Percentiles rank a stretch among this genome's conserved stretches.
Conservation (phyloP, 1,139 yeast genomes). For the Nakaseomyces sp. region DNA sequence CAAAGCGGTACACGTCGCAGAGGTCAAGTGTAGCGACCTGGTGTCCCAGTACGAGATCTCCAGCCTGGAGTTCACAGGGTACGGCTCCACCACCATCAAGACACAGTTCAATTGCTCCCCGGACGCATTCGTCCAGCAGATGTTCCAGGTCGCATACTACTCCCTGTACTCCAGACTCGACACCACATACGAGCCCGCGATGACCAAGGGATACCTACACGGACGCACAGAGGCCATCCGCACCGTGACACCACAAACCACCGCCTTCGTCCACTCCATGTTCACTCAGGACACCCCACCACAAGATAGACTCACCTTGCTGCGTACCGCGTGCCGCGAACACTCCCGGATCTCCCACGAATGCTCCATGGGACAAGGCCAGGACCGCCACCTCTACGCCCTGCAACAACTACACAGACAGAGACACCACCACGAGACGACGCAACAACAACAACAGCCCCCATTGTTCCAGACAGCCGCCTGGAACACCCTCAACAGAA, state of each 20-base stretch:
- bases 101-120: constrained; percentile 76
- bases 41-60: constrained; percentile 85
- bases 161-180: constrained; percentile 89
- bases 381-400: constrained; percentile 84
- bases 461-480: constrained; percentile 35
- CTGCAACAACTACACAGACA: no score
- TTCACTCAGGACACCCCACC: constrained; percentile 61
- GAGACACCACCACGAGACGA: constrained; percentile 80
- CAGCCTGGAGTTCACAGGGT: constrained; percentile 64
- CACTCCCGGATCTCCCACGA: constrained; percentile 63
- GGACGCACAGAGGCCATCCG: constrained; percentile 94
- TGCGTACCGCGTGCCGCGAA: constrained; percentile 59
- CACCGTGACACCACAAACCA: constrained; percentile 72
- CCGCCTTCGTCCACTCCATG: constrained; percentile 73
- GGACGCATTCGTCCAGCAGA: constrained; percentile 92
- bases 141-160: constrained; percentile 86
- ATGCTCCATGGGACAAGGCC: constrained; percentile 73
- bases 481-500: constrained; percentile 58
- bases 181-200: constrained; percentile 91
- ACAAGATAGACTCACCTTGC: constrained; percentile 49
- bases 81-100: constrained; percentile 73
- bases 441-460: constrained; percentile 39
- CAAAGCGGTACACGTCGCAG: constrained; percentile 79
- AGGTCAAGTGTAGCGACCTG: constrained; percentile 77
- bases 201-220: constrained; percentile 80